Evolutionary conservation across 2,329 filamentous ascomycete genomes (phyloP), one percentile per base, ranked within the genome.

Genomic region (Xylaria digitata): DNA sequence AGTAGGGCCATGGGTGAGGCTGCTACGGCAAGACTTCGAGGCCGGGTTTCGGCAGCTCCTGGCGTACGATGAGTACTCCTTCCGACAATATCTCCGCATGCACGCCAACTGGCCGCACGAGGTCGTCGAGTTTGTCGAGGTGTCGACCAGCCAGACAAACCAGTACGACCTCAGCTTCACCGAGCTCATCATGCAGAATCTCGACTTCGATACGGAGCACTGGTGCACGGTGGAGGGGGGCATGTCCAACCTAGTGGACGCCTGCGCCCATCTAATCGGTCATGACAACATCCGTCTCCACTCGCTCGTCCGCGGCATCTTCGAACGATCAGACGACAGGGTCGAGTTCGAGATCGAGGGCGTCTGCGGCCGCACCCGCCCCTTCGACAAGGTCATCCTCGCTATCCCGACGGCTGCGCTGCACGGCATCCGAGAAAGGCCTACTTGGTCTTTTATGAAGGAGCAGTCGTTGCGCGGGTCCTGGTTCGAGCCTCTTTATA

Each of bases 111-210:
- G 68, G 65, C 65, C 65, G 2, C 57, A 67, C 49, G 68, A 64
- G 32, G 67, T 69, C 4, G 49, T 69, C n/a, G 67, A 69, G n/a
- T 67, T 64, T 30, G 67, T 69, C 43, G 67, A 69, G 64, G 8
- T 40, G 63, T 4, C 49, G 26, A 30, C 55, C 56, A 0, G 11
- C 11, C 67, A 70, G 49, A 70, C 65, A 2, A 70, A 70, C 40
- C 67, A 70, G 30, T 70, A 65, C 19, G 60, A 64, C 5, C 37
- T 67, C 2, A 70, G 67, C 23, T 64, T 70, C 9, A 64, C 67
- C 15, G 65, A 65, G 19, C 40, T 69, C 34, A 61, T 67, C 50
- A 57, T 69, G 37, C 67, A 69, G 37, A 69, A 64, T 21, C 46
- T 69, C 2, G 60, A 69, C 34, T 69, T 69, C 32, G 54, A 69